Base-by-base conservation (phyloP, 1,284 basidiomycete species). In the Sanghuangporus weigelae region DNA sequence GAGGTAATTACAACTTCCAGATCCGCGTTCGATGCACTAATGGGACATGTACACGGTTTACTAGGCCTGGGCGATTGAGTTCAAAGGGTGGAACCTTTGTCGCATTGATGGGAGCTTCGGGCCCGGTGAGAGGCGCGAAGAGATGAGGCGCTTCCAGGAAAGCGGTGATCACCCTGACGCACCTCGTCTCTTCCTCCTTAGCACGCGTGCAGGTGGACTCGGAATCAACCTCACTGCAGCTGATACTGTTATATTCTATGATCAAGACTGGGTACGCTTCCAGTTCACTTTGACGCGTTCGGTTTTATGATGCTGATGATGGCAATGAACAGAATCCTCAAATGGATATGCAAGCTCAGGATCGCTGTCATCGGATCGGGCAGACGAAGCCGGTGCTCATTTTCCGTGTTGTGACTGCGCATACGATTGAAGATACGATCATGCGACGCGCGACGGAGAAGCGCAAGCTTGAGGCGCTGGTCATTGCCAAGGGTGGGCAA, bases 291-390 rank as follows among this genome's bases (percentile, higher is more conserved):
- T 31, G n/a, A 40, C 35, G 11, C 50, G 21, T 39, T 57, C 7
- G 23, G 21, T 3, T 16, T 14, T 40, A 11, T 51, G 59, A 26
- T 7, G 23, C 59, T 46, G 48, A 60, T 66, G 68, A 51, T 49
- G 40, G 12, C 39, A 16, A 57, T 31, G 14, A 50, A 3, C 68
- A 93, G 93, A 98, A 95, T 71, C 96, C 96, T 0, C 94, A 96
- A 78, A 95, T 96, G 88, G 96, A 99, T 69, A 79, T 95, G 4
- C 96, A 99, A 75, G 96, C 96, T 0, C 94, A 96, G 74, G 96
- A 97, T 71, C 85, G 96, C 39, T 96, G 94, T 0, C 96, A 98
- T 74, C 87, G 96, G 7, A 98, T 98, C 64, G 96, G 96, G 1
- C 96, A 98, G 76, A 96, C 87, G 19, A 88, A 81, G 68, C 92